A percentile compares a stretch with the other conserved stretches of the same genome.
Evolutionary conservation across 2,329 filamentous ascomycete species (phyloP).

Genomic region (Saccharata proteae): DNA sequence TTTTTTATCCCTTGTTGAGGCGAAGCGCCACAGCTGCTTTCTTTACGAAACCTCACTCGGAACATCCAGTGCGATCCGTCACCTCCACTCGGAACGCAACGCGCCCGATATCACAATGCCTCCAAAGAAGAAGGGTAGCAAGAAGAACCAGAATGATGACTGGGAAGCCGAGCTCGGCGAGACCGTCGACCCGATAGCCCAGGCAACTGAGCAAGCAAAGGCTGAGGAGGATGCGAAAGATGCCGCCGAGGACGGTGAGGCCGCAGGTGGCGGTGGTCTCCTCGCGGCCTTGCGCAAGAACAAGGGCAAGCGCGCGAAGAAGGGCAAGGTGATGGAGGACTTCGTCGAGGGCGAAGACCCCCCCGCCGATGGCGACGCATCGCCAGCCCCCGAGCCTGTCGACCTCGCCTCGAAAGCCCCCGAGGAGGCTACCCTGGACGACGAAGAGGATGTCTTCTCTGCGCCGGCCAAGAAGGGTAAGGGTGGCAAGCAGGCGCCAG

Average conservation of each 20-base stretch:
- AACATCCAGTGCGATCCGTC: no score
- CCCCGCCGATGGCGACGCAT: slow-evolving; percentile 26
- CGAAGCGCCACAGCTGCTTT: no score
- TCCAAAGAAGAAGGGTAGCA: slow-evolving; percentile 91
- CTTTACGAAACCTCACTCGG: no score
- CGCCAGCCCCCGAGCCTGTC: slow-evolving; percentile 16
- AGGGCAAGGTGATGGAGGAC: slow-evolving; percentile 67
- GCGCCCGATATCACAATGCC: slow-evolving; percentile 49
- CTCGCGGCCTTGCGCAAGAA: slow-evolving; percentile 38
- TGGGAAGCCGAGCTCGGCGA: slow-evolving; percentile 93
- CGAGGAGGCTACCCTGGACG: slow-evolving; percentile 56
- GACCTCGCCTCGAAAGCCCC: slow-evolving; percentile 56
- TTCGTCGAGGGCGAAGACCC: slow-evolving; percentile 57
- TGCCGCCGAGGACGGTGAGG: slow-evolving; percentile 33
- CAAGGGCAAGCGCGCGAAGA: slow-evolving; percentile 65
- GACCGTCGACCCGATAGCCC: slow-evolving; percentile 49
- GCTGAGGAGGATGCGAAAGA: slow-evolving; percentile 26
- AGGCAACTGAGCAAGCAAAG: slow-evolving; percentile 24
- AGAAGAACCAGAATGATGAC: slow-evolving; percentile 72
- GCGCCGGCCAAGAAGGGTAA: slow-evolving; percentile 61
- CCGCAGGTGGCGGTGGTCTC: slow-evolving; percentile 38
- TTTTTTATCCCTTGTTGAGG: no score
- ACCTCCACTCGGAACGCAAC: no score
- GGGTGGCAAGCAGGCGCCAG: slow-evolving; percentile 31
- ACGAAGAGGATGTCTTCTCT: slow-evolving; percentile 75